phyloP scores from a whole-genome alignment of 2,329 filamentous ascomycete species.

The Trichoderma cornu-damae region DNA sequence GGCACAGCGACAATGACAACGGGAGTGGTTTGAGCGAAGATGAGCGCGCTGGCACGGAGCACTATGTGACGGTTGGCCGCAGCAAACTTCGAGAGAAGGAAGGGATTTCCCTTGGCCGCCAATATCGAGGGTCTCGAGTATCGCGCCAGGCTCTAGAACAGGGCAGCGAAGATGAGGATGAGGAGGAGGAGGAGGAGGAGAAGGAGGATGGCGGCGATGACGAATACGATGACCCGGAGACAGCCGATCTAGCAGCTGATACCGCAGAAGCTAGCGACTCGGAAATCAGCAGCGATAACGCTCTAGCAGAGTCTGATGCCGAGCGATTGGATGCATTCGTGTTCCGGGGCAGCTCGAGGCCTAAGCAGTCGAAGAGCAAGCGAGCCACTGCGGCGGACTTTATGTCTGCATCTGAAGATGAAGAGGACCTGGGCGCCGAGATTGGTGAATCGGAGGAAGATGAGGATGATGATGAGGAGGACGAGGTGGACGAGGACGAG shows the following conservation, averaged over 20 bases:
- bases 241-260: constrained; percentile 50
- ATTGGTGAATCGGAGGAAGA: constrained; percentile 36
- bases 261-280: constrained; percentile 48
- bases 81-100: constrained; percentile 76
- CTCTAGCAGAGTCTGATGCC: constrained; percentile 78
- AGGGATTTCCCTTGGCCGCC: constrained; percentile 62
- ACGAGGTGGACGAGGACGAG: constrained; percentile 35
- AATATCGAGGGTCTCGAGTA: constrained; percentile 74
- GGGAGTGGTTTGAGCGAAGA: constrained; percentile 46
- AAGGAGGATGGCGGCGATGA: constrained; percentile 44
- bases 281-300: constrained; percentile 61
- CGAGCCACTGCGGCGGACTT: constrained; percentile 53
- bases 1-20: constrained; percentile 50
- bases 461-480: constrained; percentile 37
- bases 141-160: constrained; percentile 62
- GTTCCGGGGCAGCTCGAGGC: constrained; percentile 55
- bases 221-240: constrained; percentile 53
- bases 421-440: constrained; percentile 34
- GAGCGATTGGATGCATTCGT: constrained; percentile 73
- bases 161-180: constrained; percentile 48
- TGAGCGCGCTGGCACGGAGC: constrained; percentile 66
- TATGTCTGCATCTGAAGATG: constrained; percentile 45
- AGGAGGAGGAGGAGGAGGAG: constrained; percentile 41
- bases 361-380: constrained; percentile 35
- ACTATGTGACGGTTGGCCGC: constrained; percentile 79